Conservation (phyloP, 352 stramenopile species). For the Lagenidium sp. region DNA sequence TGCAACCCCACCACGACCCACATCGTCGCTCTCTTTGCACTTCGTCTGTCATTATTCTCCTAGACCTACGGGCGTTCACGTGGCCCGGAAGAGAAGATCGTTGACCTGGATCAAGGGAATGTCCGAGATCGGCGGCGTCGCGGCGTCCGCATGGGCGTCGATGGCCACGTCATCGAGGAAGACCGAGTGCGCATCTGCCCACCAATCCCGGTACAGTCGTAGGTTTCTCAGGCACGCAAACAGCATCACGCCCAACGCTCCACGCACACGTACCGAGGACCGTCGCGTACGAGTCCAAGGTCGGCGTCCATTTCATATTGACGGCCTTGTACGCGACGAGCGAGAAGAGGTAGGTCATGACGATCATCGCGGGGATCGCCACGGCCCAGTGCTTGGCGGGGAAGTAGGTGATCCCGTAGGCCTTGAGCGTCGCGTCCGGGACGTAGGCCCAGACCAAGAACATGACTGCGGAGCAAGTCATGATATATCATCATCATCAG, state of each 20-base stretch:
- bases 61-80: no score
- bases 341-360: constrained; percentile 77
- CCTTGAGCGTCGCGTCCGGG: constrained; percentile 60
- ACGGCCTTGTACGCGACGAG: constrained; percentile 78
- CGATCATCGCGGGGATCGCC: constrained; percentile 75
- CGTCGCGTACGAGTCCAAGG: constrained; percentile 69
- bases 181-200: constrained; percentile 54
- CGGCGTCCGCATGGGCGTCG: constrained; percentile 35
- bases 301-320: constrained; percentile 68
- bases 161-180: constrained; percentile 27
- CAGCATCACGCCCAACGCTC: no score
- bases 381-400: constrained; percentile 88
- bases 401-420: constrained; percentile 84
- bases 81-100: constrained; percentile 31
- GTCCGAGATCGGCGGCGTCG: constrained; percentile 68
- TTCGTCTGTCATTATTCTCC: no score
- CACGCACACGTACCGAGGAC: constrained; percentile 35
- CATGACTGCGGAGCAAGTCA: constrained; percentile 32
- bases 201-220: no score
- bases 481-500: no score
- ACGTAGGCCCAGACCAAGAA: constrained; percentile 88
- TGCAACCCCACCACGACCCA: constrained; percentile 9
- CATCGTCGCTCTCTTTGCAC: no score
- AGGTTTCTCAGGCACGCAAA: no score
- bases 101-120: constrained; percentile 72